Percentiles rank a stretch among this genome's conserved stretches.
These are phyloP conservation scores for Cicer judaicum DNA, from an alignment of 306 rosid species.

Conservation along the genomic window DNA sequence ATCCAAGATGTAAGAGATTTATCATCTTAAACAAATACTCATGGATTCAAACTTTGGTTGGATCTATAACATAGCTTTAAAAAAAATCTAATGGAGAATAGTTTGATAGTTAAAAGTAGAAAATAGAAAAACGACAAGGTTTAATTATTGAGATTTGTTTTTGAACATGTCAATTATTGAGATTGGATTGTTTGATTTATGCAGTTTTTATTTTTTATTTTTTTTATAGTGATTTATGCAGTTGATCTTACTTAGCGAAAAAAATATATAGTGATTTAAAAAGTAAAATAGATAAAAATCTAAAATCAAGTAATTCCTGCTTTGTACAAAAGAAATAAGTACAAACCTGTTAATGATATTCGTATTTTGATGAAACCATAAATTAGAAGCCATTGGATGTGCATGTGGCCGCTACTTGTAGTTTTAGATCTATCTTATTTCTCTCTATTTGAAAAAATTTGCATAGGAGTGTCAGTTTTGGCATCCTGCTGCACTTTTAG, in stretches of 20 bases:
- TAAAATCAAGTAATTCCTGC: constrained; percentile 19
- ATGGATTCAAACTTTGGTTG: no score
- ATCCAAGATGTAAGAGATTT: no score
- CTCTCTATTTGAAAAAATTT: constrained; percentile 12
- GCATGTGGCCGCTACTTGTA: constrained; percentile 10
- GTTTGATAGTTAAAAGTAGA: background rate
- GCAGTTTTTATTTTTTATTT: background rate
- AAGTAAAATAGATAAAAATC: background rate
- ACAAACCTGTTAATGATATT: background rate
- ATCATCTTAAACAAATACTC: no score
- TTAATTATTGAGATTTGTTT: background rate
- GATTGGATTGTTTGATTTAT: no score
- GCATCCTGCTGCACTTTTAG: constrained; percentile 10
- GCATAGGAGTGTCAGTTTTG: constrained; percentile 21
- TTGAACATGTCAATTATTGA: background rate
- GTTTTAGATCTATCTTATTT: constrained; percentile 19
- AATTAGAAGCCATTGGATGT: constrained; percentile 13
- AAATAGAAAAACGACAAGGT: background rate
- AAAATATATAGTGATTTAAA: background rate
- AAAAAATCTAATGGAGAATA: no score
- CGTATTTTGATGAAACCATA: constrained; percentile 10
- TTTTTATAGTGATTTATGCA: background rate
- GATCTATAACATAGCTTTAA: no score
- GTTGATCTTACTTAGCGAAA: background rate
- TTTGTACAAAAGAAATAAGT: constrained; percentile 2